These are phyloP conservation scores for Salix caprea DNA, from an alignment of 345 rosid species.

Conservation along the genomic window DNA sequence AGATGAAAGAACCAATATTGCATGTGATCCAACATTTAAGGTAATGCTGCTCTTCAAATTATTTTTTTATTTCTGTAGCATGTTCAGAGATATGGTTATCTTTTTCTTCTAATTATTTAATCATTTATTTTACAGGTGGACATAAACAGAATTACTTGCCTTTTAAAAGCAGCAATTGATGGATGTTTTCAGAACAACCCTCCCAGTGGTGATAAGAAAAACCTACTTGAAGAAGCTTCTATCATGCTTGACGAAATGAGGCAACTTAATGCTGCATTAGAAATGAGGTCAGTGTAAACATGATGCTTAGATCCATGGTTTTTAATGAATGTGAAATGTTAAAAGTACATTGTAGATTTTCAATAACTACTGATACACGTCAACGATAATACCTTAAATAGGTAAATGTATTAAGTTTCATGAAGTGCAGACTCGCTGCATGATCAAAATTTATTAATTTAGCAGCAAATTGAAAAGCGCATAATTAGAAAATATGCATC, in stretches of 20 bases:
- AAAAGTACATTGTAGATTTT: too few species aligned
- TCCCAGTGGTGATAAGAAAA: neutral
- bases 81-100: neutral
- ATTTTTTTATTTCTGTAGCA: neutral
- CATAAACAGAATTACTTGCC: neutral
- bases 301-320: neutral
- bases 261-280: conserved; percentile 9
- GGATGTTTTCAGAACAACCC: neutral
- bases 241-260: conserved; percentile 11
- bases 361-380: too few species aligned
- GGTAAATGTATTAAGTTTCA: too few species aligned
- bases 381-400: too few species aligned
- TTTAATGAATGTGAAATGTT: too few species aligned
- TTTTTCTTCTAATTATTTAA: neutral
- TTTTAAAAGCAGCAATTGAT: conserved; percentile 7
- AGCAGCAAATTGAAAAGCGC: too few species aligned
- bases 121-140: conserved; percentile 13
- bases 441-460: too few species aligned
- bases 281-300: conserved; percentile 12
- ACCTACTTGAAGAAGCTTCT: neutral
- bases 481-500: too few species aligned
- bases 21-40: conserved; percentile 1
- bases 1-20: neutral
- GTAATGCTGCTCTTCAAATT: neutral
- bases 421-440: too few species aligned